These are phyloP conservation scores for Odontarrhena argentea DNA, from an alignment of 345 rosid species.

Conservation along the genomic window DNA sequence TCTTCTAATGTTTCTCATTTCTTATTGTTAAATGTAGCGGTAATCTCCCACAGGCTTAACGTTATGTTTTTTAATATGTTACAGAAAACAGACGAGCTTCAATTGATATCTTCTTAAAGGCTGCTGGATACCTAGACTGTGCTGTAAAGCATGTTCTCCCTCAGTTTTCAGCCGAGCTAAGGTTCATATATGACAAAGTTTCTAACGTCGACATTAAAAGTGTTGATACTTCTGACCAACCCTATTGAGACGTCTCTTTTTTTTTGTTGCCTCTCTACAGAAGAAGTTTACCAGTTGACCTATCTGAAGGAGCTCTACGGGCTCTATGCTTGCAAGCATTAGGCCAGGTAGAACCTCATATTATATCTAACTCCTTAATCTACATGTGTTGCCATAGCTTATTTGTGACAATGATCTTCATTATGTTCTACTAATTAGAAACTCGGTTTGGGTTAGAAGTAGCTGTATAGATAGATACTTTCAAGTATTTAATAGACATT, in stretches of 20 bases:
- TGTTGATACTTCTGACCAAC: constrained; percentile 7
- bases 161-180: constrained; percentile 65
- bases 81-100: constrained; percentile 87
- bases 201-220: constrained; percentile 1
- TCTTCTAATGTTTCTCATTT: background rate
- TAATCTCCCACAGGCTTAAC: background rate
- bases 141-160: constrained; percentile 90
- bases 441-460: constrained; percentile 18
- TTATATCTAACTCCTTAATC: constrained; percentile 9
- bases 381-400: constrained; percentile 16
- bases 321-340: constrained; percentile 94
- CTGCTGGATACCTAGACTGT: constrained; percentile 93
- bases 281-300: constrained; percentile 90
- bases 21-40: background rate
- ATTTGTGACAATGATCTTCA: background rate
- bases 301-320: constrained; percentile 87
- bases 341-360: constrained; percentile 69
- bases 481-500: constrained; percentile 8
- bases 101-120: constrained; percentile 87
- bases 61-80: constrained; percentile 15
- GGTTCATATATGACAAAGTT: constrained; percentile 51
- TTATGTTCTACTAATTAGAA: constrained; percentile 10
- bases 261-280: constrained; percentile 43
- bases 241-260: background rate
- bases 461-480: background rate